These are phyloP conservation scores for Cercophora newfieldiana DNA, from an alignment of 495 filamentous ascomycete species.

Conservation along the genomic window DNA sequence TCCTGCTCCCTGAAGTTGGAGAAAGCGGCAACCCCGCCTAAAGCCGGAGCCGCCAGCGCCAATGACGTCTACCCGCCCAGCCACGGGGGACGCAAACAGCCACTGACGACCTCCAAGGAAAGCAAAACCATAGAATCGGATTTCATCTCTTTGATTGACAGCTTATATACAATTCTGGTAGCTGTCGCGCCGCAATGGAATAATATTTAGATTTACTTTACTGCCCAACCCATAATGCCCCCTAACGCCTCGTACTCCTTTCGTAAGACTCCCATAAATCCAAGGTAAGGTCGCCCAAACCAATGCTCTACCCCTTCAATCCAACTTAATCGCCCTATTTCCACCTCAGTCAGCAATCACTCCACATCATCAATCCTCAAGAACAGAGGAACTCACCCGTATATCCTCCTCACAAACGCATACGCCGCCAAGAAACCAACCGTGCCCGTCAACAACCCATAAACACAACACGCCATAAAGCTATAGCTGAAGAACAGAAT, in stretches of 20 bases:
- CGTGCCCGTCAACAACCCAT: constrained; percentile 81
- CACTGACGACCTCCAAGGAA: neutral
- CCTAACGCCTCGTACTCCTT: neutral
- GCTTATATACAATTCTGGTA: neutral
- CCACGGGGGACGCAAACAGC: neutral
- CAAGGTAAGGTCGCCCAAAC: neutral
- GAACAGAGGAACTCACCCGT: constrained; percentile 60
- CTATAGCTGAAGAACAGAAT: constrained; percentile 86
- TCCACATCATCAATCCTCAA: neutral
- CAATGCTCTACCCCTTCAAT: neutral
- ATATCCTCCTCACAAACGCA: constrained; percentile 86
- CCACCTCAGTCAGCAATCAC: neutral
- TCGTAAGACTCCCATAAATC: neutral
- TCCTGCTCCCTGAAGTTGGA: neutral
- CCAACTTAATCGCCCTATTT: constrained; percentile 22
- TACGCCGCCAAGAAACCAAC: constrained; percentile 87
- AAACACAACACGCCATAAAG: constrained; percentile 77
- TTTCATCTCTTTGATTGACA: neutral
- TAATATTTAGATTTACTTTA: neutral
- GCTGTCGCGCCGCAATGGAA: neutral
- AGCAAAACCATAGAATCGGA: neutral
- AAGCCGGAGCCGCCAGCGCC: neutral
- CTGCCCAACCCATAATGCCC: neutral
- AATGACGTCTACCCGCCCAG: neutral
- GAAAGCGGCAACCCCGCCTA: neutral